Conservation (phyloP, 345 rosid species). For the Aethionema arabicum region DNA sequence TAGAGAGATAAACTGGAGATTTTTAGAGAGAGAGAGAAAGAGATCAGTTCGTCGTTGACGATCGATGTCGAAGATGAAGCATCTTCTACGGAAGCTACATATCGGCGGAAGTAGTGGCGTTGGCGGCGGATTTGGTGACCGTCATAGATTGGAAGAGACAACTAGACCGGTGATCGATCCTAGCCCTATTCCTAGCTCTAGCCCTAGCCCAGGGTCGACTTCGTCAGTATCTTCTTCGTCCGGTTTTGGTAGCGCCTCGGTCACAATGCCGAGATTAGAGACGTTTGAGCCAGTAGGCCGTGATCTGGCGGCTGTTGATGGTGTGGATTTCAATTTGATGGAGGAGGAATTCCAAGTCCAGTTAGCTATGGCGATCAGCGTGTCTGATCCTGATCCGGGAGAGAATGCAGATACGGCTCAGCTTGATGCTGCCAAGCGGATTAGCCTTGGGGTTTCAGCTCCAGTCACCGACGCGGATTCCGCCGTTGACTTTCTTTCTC, state of each 20-base stretch:
- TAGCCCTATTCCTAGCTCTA: constrained; percentile 41
- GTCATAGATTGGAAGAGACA: constrained; percentile 48
- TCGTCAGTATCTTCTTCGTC: constrained; percentile 41
- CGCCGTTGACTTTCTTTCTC: constrained; percentile 65
- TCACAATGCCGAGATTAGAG: constrained; percentile 47
- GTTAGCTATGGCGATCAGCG: constrained; percentile 92
- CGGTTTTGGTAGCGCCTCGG: constrained; percentile 39
- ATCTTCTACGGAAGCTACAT: constrained; percentile 85
- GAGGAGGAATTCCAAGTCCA: constrained; percentile 97
- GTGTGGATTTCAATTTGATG: constrained; percentile 64
- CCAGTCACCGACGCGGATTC: constrained; percentile 49
- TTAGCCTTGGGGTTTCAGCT: constrained; percentile 74
- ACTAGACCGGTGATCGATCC: constrained; percentile 47
- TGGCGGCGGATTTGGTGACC: constrained; percentile 61
- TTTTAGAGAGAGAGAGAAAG: constrained; percentile 37
- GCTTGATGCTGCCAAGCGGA: constrained; percentile 94
- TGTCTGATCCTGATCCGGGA: constrained; percentile 67
- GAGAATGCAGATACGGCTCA: constrained; percentile 83
- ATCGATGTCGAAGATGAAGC: constrained; percentile 96
- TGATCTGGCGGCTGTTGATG: constrained; percentile 44
- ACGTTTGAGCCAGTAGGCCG: constrained; percentile 48
- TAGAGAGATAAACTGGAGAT: constrained; percentile 30
- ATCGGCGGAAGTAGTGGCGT: constrained; percentile 88
- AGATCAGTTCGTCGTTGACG: constrained; percentile 55
- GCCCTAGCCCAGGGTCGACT: constrained; percentile 37